Percentiles rank a stretch among this genome's conserved stretches.
These are phyloP conservation scores for Salix purpurea DNA, from an alignment of 345 rosid species.

Conservation along the genomic window DNA sequence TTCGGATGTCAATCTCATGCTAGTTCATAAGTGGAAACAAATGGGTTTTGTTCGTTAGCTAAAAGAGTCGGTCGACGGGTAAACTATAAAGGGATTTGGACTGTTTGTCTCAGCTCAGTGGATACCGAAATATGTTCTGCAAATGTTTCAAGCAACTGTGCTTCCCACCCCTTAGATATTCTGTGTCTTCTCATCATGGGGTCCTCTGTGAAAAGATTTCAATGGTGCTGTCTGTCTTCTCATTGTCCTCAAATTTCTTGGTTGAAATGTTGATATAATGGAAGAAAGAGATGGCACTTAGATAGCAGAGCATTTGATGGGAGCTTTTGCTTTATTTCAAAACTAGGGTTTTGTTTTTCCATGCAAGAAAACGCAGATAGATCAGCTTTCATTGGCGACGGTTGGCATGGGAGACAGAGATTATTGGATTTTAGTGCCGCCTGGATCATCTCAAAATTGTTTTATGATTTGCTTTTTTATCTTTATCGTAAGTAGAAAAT, in stretches of 20 bases:
- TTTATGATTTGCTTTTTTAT: constrained; percentile 20
- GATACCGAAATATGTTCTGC: constrained; percentile 17
- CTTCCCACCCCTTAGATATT: constrained; percentile 22
- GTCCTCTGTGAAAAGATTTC: neutral
- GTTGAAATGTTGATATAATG: neutral
- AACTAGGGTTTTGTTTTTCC: constrained; percentile 15
- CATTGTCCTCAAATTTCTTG: neutral
- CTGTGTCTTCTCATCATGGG: constrained; percentile 20
- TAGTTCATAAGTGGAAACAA: neutral
- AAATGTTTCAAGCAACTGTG: constrained; percentile 7
- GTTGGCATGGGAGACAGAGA: constrained; percentile 16
- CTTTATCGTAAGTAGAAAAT: constrained; percentile 7
- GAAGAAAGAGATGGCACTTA: constrained; percentile 8
- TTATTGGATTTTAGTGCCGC: constrained; percentile 15
- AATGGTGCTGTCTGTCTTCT: neutral
- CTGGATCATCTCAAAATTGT: constrained; percentile 8
- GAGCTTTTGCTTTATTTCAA: constrained; percentile 9
- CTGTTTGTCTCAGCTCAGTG: constrained; percentile 1
- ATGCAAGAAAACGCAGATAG: constrained; percentile 23
- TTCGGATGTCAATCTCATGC: neutral
- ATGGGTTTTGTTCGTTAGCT: neutral
- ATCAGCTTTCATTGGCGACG: constrained; percentile 24
- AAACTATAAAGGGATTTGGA: neutral
- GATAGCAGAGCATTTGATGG: constrained; percentile 2
- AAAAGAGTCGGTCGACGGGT: constrained; percentile 13